phyloP scores from a whole-genome alignment of 805 yeast genomes.

The Maudiozyma bulderi region DNA sequence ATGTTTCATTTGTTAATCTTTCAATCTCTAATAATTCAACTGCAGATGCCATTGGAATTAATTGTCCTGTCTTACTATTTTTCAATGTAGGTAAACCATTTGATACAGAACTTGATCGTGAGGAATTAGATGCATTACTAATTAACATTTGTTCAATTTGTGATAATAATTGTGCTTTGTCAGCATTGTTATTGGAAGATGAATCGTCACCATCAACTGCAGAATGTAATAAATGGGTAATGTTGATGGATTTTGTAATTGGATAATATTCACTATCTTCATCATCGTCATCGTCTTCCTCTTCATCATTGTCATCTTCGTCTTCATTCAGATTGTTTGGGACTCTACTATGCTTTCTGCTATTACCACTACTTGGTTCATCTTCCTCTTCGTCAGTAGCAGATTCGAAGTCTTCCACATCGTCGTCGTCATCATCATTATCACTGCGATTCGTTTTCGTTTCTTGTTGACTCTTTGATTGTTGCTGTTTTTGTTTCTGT shows the following conservation, averaged over 20 bases:
- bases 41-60: conserved; percentile 58
- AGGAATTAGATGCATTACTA: conserved; percentile 10
- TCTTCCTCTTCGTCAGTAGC: conserved; percentile 2
- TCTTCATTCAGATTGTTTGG: conserved; percentile 13
- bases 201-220: conserved; percentile 12
- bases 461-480: neutral
- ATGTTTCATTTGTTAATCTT: conserved; percentile 44
- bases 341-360: conserved; percentile 5
- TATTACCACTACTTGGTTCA: neutral
- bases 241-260: conserved; percentile 29
- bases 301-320: conserved; percentile 13
- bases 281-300: conserved; percentile 2
- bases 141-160: conserved; percentile 19
- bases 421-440: neutral
- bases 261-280: conserved; percentile 18
- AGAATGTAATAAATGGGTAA: conserved; percentile 27
- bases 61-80: conserved; percentile 15
- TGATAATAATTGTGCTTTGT: conserved; percentile 5
- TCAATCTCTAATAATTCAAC: conserved; percentile 73
- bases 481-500: conserved; percentile 2
- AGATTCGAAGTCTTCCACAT: conserved; percentile 1
- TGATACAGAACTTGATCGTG: conserved; percentile 11
- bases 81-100: conserved; percentile 8
- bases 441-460: neutral
- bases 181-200: neutral